These are phyloP conservation scores for Aspergillus pseudonomiae DNA, from an alignment of 2,329 filamentous ascomycete genomes.

Conservation along the genomic window DNA sequence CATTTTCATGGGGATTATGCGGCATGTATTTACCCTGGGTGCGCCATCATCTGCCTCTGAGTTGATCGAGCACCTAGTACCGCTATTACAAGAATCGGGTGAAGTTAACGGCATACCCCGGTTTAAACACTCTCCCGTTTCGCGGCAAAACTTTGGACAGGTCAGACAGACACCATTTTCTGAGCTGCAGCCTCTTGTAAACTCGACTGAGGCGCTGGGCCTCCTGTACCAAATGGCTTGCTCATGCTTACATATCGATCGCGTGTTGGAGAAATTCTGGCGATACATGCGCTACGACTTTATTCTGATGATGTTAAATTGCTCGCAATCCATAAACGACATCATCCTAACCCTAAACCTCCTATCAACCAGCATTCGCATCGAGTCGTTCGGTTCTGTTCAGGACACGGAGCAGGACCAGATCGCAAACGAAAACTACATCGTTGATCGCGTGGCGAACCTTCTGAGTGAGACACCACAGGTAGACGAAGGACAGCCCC, in stretches of 20 bases:
- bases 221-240: constrained; percentile 57
- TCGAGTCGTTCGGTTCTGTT: constrained; percentile 59
- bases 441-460: constrained; percentile 60
- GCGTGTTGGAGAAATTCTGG: constrained; percentile 57
- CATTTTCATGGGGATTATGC: constrained; percentile 46
- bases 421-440: constrained; percentile 46
- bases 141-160: constrained; percentile 42
- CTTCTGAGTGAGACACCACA: constrained; percentile 59
- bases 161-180: constrained; percentile 44
- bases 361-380: constrained; percentile 57
- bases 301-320: constrained; percentile 61
- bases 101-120: constrained; percentile 60
- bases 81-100: constrained; percentile 47
- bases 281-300: constrained; percentile 58
- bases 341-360: constrained; percentile 59
- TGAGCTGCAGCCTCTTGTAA: constrained; percentile 52
- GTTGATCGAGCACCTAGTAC: constrained; percentile 42
- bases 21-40: constrained; percentile 45
- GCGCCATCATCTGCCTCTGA: constrained; percentile 38
- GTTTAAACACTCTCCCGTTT: constrained; percentile 49
- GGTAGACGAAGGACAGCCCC: constrained; percentile 46
- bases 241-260: constrained; percentile 48
- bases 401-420: constrained; percentile 42
- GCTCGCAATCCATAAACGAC: constrained; percentile 59
- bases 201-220: constrained; percentile 57